Conservation (phyloP, 768 basidiomycete species). For the Lactifluus rugatus region DNA sequence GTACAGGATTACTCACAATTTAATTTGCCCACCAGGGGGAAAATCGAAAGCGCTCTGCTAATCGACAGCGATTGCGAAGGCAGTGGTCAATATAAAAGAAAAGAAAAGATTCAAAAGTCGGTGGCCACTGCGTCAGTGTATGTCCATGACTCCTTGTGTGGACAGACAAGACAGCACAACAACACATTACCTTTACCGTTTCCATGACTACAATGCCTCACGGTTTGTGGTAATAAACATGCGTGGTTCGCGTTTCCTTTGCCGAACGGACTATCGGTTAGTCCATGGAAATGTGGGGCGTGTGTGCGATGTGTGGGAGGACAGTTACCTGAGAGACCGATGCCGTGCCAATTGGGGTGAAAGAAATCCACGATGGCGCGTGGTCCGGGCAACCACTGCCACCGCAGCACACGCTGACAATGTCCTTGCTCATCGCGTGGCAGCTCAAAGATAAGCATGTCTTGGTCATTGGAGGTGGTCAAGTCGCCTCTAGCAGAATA, state of each 20-base stretch:
- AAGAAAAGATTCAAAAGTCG: not conserved
- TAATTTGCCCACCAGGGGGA: not conserved
- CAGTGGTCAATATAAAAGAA: not conserved
- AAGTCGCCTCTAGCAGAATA: slow-evolving; percentile 82
- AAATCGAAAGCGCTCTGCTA: not conserved
- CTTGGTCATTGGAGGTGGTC: slow-evolving; percentile 89
- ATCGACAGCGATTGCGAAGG: not conserved
- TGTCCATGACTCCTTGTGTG: not conserved
- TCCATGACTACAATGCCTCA: not conserved
- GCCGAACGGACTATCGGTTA: not conserved
- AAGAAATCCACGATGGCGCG: not conserved
- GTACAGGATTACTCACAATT: no score
- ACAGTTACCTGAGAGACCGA: not conserved
- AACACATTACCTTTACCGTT: not conserved
- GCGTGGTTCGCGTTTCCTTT: not conserved
- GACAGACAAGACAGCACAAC: not conserved
- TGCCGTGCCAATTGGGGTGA: not conserved
- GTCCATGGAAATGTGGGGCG: no score
- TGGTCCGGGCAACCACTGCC: not conserved
- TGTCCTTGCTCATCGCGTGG: slow-evolving; percentile 79
- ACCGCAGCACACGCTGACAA: no score
- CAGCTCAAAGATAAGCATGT: slow-evolving; percentile 78
- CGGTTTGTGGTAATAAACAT: not conserved
- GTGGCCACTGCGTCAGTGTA: not conserved
- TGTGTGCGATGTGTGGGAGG: no score